Base-by-base conservation (phyloP, 192 early-diverging fungal species). In the Spizellomyces punctatus region DNA sequence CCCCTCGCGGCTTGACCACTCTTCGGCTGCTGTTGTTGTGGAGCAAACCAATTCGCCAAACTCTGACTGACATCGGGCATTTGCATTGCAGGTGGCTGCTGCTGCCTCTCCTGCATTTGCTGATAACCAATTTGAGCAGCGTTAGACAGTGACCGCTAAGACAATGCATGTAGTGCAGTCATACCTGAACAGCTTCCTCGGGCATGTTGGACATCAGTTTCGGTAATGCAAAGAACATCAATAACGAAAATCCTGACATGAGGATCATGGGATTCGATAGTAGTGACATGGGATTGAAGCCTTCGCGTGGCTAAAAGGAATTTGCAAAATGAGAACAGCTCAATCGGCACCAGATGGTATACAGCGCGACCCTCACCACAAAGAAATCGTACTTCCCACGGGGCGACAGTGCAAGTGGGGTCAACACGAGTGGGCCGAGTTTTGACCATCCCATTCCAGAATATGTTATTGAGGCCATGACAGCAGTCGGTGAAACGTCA, bases 241-340 rank as follows among this genome's bases (percentile, higher is more conserved):
- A 46, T 47, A 91, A 72, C 44, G 84, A 84, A 27, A 80, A 80
- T 36, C 83, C 85, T 58, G 85, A 82, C 88, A 91, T 89, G 61
- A 91, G 69, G 69, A 91, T 81, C 74, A 89, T 89, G 10, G 89
- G 89, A 66, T 89, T 91, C 0, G 79, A 76, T 63, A 91, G 82
- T 76, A 91, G 78, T 14, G 82, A 58, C 47, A 81, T 68, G 36
- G 86, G 69, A 66, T 86, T 86, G 79, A 91, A 88, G 41, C 82
- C 82, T 70, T 87, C 86, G 10, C 89, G 83, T 7, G 75, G 71
- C 8, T 10, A 16, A 21, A 19, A 8, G 58, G 6, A 16, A 22
- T n/a, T 61, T 16, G 22, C 49, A 27, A 16, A 48, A 36, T 61
- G 63, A 45, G 10, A 16, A 48, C 22, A 8, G 46, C 10, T 72